These are phyloP conservation scores for Bipolaris oryzae DNA, from an alignment of 2,329 filamentous ascomycete species.

Conservation along the genomic window DNA sequence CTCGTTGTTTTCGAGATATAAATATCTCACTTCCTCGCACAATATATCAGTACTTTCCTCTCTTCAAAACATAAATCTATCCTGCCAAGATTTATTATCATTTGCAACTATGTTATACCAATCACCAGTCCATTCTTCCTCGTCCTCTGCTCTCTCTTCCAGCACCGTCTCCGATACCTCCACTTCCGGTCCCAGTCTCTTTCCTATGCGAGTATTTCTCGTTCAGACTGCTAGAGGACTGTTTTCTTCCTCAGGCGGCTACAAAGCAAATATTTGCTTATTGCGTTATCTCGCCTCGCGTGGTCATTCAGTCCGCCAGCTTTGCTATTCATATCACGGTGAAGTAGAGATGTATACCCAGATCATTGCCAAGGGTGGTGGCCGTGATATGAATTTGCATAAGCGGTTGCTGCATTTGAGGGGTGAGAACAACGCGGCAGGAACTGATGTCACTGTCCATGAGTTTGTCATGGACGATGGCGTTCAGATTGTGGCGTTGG, in stretches of 20 bases:
- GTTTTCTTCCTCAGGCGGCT: slow-evolving; percentile 10
- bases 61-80: too few relatives aligned
- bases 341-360: not conserved
- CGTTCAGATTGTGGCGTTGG: not conserved
- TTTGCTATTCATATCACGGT: slow-evolving; percentile 8
- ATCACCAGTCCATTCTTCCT: too few relatives aligned
- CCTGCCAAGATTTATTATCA: too few relatives aligned
- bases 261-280: slow-evolving; percentile 9
- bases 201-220: too few relatives aligned
- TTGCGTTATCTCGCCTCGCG: slow-evolving; percentile 11
- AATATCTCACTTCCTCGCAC: too few relatives aligned
- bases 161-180: too few relatives aligned
- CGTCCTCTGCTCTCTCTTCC: too few relatives aligned
- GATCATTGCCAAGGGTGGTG: not conserved
- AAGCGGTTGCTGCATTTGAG: not conserved
- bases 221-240: slow-evolving; percentile 1
- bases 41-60: too few relatives aligned
- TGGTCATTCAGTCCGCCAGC: slow-evolving; percentile 6
- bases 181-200: too few relatives aligned
- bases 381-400: not conserved
- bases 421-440: not conserved
- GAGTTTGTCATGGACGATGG: not conserved
- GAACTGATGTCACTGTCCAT: not conserved
- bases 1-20: too few relatives aligned
- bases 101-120: too few relatives aligned